A percentile compares a stretch with the other conserved stretches of the same genome.
These are phyloP conservation scores for Auriscalpium orientale DNA, from an alignment of 768 basidiomycete species.

Conservation along the genomic window DNA sequence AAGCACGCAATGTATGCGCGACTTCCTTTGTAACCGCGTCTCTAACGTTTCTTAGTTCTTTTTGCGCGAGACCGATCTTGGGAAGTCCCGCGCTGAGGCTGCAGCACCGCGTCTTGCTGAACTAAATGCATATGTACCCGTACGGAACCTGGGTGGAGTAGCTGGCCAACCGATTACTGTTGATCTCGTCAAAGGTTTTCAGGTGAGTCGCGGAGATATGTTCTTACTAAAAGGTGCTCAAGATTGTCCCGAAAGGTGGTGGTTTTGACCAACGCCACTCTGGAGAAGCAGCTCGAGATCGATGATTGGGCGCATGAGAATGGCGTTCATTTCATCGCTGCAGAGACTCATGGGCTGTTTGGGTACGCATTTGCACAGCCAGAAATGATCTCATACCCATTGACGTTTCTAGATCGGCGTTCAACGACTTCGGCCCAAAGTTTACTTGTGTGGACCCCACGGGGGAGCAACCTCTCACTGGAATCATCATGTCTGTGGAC, in stretches of 20 bases:
- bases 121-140: constrained; percentile 93
- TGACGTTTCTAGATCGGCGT: constrained; percentile 56
- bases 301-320: constrained; percentile 92
- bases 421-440: constrained; percentile 94
- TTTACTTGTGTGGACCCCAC: constrained; percentile 97
- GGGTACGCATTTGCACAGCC: constrained; percentile 46
- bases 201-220: constrained; percentile 37
- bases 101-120: constrained; percentile 87
- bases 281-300: constrained; percentile 85
- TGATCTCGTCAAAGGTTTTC: constrained; percentile 81
- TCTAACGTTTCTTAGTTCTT: constrained; percentile 62
- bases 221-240: not conserved
- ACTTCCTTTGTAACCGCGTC: not conserved
- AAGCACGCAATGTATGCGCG: constrained; percentile 16
- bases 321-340: constrained; percentile 84
- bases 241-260: constrained; percentile 51
- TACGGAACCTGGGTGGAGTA: constrained; percentile 74
- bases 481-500: constrained; percentile 94
- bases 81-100: constrained; percentile 79
- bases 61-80: constrained; percentile 79
- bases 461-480: constrained; percentile 88
- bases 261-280: constrained; percentile 73
- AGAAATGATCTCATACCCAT: no score
- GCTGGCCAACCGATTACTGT: constrained; percentile 71
- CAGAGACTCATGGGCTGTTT: constrained; percentile 90